Percentiles rank a stretch among this genome's conserved stretches.
phyloP scores from a whole-genome alignment of 495 filamentous ascomycete species.

The Staphylotrichum tortipilum region DNA sequence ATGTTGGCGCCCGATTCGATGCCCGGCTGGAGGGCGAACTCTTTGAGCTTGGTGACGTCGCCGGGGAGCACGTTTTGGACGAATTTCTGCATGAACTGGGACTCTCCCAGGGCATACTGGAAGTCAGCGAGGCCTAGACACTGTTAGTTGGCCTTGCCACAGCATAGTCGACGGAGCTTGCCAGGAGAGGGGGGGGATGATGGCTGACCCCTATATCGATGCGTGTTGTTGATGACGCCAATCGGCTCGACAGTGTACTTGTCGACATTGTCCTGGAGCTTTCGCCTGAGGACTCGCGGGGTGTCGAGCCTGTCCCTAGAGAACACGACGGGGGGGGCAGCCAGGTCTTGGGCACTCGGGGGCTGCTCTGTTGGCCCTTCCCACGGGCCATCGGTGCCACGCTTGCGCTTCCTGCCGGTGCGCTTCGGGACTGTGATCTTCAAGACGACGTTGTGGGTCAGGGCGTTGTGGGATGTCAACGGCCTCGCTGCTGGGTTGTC shows the following conservation, averaged over 20 bases:
- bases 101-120: conserved; percentile 55
- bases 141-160: background rate
- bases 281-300: conserved; percentile 48
- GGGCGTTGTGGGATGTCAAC: conserved; percentile 57
- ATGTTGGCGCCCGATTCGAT: conserved; percentile 49
- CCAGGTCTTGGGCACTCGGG: conserved; percentile 12
- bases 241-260: conserved; percentile 63
- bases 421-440: conserved; percentile 81
- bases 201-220: conserved; percentile 68
- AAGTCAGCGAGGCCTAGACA: conserved; percentile 53
- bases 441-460: conserved; percentile 72
- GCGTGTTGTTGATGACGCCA: conserved; percentile 66
- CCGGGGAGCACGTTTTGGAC: conserved; percentile 55
- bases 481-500: conserved; percentile 70
- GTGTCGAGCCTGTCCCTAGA: conserved; percentile 36
- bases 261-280: conserved; percentile 60
- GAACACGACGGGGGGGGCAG: conserved; percentile 13
- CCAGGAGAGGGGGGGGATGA: background rate
- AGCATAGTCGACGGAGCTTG: no score
- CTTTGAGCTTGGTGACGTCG: conserved; percentile 58
- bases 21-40: conserved; percentile 62
- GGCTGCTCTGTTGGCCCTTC: conserved; percentile 17
- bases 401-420: conserved; percentile 75
- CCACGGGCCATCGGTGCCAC: conserved; percentile 61
- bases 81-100: conserved; percentile 57